These are phyloP conservation scores for Diaporthe sp. DNA, from an alignment of 2,329 filamentous ascomycete species.

Conservation along the genomic window DNA sequence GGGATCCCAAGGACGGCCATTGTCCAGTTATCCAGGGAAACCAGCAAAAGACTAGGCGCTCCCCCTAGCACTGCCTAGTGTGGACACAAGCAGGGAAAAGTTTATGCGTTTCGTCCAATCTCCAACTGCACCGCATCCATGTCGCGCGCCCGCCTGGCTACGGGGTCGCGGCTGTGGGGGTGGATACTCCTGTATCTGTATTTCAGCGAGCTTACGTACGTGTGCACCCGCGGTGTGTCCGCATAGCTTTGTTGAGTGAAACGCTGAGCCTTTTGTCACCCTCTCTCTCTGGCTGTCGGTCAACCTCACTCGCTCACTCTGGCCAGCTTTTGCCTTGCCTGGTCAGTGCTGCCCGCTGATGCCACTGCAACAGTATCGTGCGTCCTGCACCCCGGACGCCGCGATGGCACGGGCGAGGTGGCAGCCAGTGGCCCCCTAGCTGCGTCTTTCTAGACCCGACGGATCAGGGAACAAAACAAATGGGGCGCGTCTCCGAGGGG, in stretches of 20 bases:
- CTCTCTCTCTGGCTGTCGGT: neutral
- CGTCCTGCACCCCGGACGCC: slow-evolving; percentile 25
- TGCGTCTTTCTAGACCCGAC: neutral
- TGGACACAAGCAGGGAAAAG: slow-evolving; percentile 6
- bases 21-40: neutral
- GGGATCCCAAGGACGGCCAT: neutral
- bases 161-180: neutral
- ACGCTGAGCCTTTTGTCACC: slow-evolving; percentile 15
- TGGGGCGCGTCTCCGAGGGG: neutral
- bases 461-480: neutral
- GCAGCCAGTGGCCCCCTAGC: neutral
- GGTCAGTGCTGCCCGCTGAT: neutral
- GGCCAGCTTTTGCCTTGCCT: neutral
- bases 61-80: slow-evolving; percentile 8
- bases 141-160: neutral
- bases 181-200: neutral
- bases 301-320: neutral
- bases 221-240: slow-evolving; percentile 17
- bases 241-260: slow-evolving; percentile 30
- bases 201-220: slow-evolving; percentile 30
- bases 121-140: neutral
- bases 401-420: slow-evolving; percentile 15
- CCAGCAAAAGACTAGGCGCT: neutral
- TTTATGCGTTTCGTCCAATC: slow-evolving; percentile 28
- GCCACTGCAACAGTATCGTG: slow-evolving; percentile 12